A percentile compares a stretch with the other conserved stretches of the same genome.
phyloP scores from a whole-genome alignment of 2,329 filamentous ascomycete species.

The Xylariales sp. region DNA sequence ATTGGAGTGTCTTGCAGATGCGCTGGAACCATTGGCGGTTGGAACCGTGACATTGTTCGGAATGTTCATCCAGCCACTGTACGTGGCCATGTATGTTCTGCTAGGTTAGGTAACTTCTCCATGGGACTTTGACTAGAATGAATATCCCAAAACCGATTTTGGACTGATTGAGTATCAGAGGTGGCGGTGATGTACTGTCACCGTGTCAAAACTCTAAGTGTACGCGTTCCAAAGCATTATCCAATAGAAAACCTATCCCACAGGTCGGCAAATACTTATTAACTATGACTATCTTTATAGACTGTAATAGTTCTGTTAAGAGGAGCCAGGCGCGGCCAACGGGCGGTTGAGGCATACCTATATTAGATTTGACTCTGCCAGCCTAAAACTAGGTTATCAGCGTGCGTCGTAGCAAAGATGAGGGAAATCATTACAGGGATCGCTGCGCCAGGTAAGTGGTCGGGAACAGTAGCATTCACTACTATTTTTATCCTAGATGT shows the following conservation, averaged over 20 bases:
- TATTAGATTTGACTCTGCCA: not conserved
- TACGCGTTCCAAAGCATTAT: not conserved
- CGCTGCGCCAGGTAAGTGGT: not conserved
- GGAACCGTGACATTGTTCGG: conserved; percentile 19
- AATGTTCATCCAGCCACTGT: not conserved
- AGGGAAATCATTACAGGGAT: not conserved
- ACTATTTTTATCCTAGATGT: conserved; percentile 25
- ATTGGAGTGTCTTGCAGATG: conserved; percentile 32
- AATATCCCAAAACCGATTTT: not conserved
- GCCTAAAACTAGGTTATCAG: conserved; percentile 13
- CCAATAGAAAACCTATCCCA: not conserved
- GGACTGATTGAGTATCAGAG: conserved; percentile 3
- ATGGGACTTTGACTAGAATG: not conserved
- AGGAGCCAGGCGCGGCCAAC: conserved; percentile 1
- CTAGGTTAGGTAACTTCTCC: conserved; percentile 1
- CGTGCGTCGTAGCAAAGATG: conserved; percentile 3
- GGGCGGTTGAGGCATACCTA: conserved; percentile 9
- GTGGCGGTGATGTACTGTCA: conserved; percentile 15
- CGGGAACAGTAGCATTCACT: not conserved
- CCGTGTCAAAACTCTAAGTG: conserved; percentile 20
- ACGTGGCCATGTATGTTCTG: not conserved
- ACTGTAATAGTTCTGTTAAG: not conserved
- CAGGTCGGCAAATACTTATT: not conserved
- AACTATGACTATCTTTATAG: not conserved
- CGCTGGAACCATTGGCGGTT: conserved; percentile 34